Percentiles rank a stretch among this genome's conserved stretches.
Evolutionary conservation across 2,329 filamentous ascomycete species (phyloP).

Genomic region (Fusarium sp.): DNA sequence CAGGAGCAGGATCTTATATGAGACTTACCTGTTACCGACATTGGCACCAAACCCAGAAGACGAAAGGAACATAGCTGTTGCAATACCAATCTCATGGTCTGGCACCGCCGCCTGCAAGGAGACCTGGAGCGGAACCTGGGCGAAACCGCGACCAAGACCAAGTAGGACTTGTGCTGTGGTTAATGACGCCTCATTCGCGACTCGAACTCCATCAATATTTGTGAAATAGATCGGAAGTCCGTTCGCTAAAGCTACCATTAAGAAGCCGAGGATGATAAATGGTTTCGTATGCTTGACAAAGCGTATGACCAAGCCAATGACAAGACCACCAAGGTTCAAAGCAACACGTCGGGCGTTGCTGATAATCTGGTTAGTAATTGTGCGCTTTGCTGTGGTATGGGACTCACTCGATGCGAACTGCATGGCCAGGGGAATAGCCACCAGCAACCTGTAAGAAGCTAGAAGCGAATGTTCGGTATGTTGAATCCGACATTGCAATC

Average conservation of each 20-base stretch:
- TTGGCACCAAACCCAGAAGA: conserved; percentile 47
- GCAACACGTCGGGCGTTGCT: conserved; percentile 47
- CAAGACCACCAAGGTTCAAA: conserved; percentile 46
- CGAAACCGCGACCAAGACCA: conserved; percentile 48
- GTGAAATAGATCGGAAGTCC: conserved; percentile 2
- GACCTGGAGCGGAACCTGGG: conserved; percentile 48
- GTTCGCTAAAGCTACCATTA: background rate
- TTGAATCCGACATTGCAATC: conserved; percentile 51
- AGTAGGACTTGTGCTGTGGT: conserved; percentile 45
- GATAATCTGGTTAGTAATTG: fast-evolving
- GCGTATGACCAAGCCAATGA: conserved; percentile 49
- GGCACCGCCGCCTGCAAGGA: conserved; percentile 51
- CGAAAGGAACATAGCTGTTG: conserved; percentile 51
- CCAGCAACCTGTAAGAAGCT: conserved; percentile 55
- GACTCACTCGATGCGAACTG: conserved; percentile 51
- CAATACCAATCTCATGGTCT: conserved; percentile 51
- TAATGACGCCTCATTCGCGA: conserved; percentile 38
- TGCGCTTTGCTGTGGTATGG: background rate
- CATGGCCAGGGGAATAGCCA: conserved; percentile 49
- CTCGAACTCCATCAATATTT: conserved; percentile 14
- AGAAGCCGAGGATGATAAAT: background rate
- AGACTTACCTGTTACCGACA: conserved; percentile 47
- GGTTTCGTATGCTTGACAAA: conserved; percentile 8
- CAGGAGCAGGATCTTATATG: fast-evolving
- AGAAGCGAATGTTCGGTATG: conserved; percentile 53